Base-by-base conservation (phyloP, 2,329 filamentous ascomycete genomes). In the Aspergillus neotritici region DNA sequence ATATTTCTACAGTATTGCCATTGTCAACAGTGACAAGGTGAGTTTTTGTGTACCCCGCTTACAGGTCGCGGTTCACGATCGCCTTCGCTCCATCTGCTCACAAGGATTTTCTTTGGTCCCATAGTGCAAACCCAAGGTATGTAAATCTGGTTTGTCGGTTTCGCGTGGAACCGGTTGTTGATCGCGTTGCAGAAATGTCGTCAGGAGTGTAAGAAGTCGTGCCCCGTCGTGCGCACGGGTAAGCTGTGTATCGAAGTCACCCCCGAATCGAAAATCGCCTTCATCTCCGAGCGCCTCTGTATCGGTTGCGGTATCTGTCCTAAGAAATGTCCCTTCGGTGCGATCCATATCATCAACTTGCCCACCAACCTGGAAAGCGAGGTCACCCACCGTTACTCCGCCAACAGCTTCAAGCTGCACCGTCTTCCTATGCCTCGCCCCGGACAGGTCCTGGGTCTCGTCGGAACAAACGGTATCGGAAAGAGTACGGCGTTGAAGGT, bases 401-500 rank as follows among this genome's bases (percentile, higher is more conserved):
- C 93, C 68, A 98, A 98, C 79, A 96, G 90, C 75, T 98, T 98
- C 82, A 98, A 98, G 79, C 82, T 98, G 55, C 93, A 98, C 71
- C 84, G 94, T 59, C 78, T 97, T 63, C 93, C 94, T 45, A 96
- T 91, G 80, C 93, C 93, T 51, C 84, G 93, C 48, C 91, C 93
- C 28, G 93, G 93, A 50, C 88, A 97, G 65, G 94, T 98, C 25
- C 74, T 98, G 45, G 93, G 93, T 75, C 79, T 98, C 40, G 94
- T 98, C 34, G 94, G 93, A 68, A 97, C 93, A 60, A 98, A 98
- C 82, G 93, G 94, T 88, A 98, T 97, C 61, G 93, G 93, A 71
- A 98, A 98, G 82, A 96, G 89, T 75, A 98, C 93, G n/a, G 94
- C 93, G 7, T 75, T 98, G 68, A 98, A 98, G 78, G 96, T 98